Percentiles rank a stretch among this genome's conserved stretches.
Evolutionary conservation across 441 rosid genomes (phyloP).

Genomic region (Populus hybrid): DNA sequence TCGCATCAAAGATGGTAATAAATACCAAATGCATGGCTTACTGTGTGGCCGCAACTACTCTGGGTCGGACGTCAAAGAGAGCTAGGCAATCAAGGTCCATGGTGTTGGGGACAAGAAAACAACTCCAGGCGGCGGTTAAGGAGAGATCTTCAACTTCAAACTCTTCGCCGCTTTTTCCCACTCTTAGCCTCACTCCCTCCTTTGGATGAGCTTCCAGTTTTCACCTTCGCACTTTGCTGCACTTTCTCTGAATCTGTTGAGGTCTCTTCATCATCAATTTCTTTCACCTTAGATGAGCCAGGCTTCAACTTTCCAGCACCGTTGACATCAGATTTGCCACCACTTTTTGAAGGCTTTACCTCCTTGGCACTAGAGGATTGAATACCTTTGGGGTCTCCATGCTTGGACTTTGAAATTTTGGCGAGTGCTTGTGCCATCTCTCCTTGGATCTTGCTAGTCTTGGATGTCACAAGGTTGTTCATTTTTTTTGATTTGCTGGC

Average conservation of each 20-base stretch:
- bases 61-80: not conserved
- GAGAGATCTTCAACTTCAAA: conserved; percentile 6
- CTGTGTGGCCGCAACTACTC: conserved; percentile 16
- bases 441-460: conserved; percentile 54
- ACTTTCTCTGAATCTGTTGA: conserved; percentile 39
- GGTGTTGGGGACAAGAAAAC: not conserved
- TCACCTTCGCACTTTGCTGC: too few species aligned
- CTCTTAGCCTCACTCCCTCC: conserved; percentile 34
- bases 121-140: not conserved
- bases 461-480: conserved; percentile 23
- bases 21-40: conserved; percentile 26
- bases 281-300: too few species aligned
- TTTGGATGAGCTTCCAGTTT: too few species aligned
- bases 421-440: conserved; percentile 31
- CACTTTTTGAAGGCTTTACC: conserved; percentile 36
- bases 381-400: conserved; percentile 42
- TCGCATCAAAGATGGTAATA: conserved; percentile 1
- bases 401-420: conserved; percentile 44
- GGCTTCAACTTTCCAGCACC: conserved; percentile 54
- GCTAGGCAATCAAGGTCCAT: not conserved
- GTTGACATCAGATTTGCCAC: conserved; percentile 38
- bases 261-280: conserved; percentile 40
- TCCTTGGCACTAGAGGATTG: conserved; percentile 34
- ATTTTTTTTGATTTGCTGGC: conserved; percentile 44
- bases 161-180: conserved; percentile 61